A percentile compares a stretch with the other conserved stretches of the same genome.
These are phyloP conservation scores for Stenogyne calaminthoides DNA, from an alignment of 305 asterid species.

Conservation along the genomic window DNA sequence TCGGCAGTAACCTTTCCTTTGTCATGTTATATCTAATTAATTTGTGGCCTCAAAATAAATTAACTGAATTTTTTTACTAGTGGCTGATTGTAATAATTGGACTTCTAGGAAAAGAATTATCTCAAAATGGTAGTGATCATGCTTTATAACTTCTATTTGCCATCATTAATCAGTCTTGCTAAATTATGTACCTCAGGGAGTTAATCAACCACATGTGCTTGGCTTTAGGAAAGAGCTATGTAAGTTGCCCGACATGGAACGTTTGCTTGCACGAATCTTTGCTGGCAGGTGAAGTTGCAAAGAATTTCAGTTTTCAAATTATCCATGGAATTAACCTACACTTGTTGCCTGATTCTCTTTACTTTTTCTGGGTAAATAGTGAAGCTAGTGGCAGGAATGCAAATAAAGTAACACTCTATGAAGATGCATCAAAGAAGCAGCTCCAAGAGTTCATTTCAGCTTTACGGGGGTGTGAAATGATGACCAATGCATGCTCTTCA, in stretches of 20 bases:
- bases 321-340: conserved; percentile 18
- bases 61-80: conserved; percentile 3
- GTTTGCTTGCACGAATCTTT: conserved; percentile 87
- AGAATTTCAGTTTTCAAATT: conserved; percentile 20
- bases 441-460: conserved; percentile 91
- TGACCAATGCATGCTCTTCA: conserved; percentile 71
- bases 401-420: conserved; percentile 81
- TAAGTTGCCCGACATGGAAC: conserved; percentile 94
- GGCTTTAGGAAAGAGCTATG: conserved; percentile 85
- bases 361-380: conserved; percentile 46
- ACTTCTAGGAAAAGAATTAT: conserved; percentile 12
- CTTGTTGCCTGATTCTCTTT: conserved; percentile 26
- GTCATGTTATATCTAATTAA: conserved; percentile 9
- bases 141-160: background rate
- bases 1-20: conserved; percentile 9
- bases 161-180: conserved; percentile 17
- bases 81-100: conserved; percentile 21
- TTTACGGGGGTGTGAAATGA: conserved; percentile 85
- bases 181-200: conserved; percentile 52
- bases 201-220: conserved; percentile 60
- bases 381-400: conserved; percentile 95
- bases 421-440: conserved; percentile 90
- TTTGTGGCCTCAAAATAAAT: conserved; percentile 13
- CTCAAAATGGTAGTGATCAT: conserved; percentile 7
- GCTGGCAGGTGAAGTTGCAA: conserved; percentile 69